phyloP scores from a whole-genome alignment of 345 rosid species.

The Erodium maritimum region DNA sequence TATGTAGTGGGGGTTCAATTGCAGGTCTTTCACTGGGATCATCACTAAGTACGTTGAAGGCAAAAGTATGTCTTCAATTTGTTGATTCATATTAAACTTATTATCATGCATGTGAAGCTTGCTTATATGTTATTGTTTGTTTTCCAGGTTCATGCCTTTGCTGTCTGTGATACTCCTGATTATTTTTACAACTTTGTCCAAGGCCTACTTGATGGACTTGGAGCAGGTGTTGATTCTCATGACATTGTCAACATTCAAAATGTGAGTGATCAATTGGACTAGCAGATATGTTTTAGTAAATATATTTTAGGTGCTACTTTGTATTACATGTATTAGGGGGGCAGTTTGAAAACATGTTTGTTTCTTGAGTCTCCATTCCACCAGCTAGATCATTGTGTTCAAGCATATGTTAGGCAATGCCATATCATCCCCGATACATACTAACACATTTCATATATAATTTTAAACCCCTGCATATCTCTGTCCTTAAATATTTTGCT shows the following conservation, averaged over 20 bases:
- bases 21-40: conserved; percentile 88
- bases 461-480: too few relatives aligned
- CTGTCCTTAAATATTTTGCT: too few relatives aligned
- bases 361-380: too few relatives aligned
- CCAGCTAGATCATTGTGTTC: too few relatives aligned
- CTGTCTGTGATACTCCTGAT: conserved; percentile 86
- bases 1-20: conserved; percentile 70
- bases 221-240: conserved; percentile 55
- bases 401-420: too few relatives aligned
- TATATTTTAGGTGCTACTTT: neutral
- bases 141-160: conserved; percentile 81
- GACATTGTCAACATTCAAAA: conserved; percentile 55
- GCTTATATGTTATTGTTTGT: neutral
- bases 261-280: conserved; percentile 32
- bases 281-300: neutral
- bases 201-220: conserved; percentile 71
- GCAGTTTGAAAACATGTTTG: too few relatives aligned
- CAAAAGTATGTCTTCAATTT: conserved; percentile 40
- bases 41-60: conserved; percentile 58
- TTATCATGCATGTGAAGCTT: neutral
- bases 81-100: neutral
- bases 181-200: conserved; percentile 79
- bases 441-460: too few relatives aligned
- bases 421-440: too few relatives aligned
- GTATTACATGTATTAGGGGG: neutral